Evolutionary conservation across 176 grass and related monocot species (phyloP), one percentile per base, ranked within the genome.

Genomic region (Ampelocalamus luodianensis): DNA sequence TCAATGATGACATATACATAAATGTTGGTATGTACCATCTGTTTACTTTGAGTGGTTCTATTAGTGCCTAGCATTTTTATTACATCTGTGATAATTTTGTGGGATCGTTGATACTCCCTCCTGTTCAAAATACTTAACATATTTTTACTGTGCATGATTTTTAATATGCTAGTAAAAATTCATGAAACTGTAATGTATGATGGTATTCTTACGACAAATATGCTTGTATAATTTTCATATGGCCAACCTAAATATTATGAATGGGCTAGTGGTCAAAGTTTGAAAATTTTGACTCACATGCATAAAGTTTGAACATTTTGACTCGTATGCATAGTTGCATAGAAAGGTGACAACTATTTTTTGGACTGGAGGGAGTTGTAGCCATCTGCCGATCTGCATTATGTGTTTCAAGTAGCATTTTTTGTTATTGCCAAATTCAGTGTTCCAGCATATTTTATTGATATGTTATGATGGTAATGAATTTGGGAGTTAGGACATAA

Each of bases 1-100:
- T 95, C 83, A 96, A 99, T 84, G 96, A 96, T 84, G 93, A 96
- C 71, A 90, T 99, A 89, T 99, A 99, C 88, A 89, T 99, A 72
- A 96, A 99, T 64, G 92, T 96, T 74, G 96, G 93, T 99, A 93
- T 65, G 93, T 94, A 32, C 20, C n/a, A 78, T 70, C 10, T 54
- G 14, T 62, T 68, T 60, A 50, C 29, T 68, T 79, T 36, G 6
- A 53, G 12, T 61, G 12, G 4, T 32, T 73, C 13, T 68, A 55
- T 77, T 8, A 64, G 18, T 58, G 26, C 6, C 36, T 71, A 67
- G 24, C 11, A 3, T 68, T 79, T 84, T 66, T 56, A 56, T 81
- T 54, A 13, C 17, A 68, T 68, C 46, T 69, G 22, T 22, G 62
- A 29, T 61, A 89, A 38, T 63, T 80, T 45, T 89, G 22, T 77